Conservation (phyloP, 2,329 filamentous ascomycete genomes). For the Venturia asperata region DNA sequence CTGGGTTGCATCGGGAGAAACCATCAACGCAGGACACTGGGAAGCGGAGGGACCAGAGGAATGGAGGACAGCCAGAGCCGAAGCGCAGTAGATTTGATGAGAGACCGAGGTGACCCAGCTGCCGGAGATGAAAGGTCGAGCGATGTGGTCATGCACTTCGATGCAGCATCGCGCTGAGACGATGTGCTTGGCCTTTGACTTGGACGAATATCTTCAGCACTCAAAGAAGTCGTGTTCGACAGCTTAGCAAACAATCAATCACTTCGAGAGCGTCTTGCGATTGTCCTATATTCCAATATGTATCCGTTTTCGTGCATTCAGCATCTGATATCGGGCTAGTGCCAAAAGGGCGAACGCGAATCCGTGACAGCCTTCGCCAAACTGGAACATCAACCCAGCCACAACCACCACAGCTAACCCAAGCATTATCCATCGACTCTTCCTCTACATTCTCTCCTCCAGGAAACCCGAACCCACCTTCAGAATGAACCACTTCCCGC, state of each 20-base stretch:
- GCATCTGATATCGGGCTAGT: not conserved
- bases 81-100: conserved; percentile 4
- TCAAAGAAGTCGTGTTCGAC: not conserved
- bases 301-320: not conserved
- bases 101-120: conserved; percentile 15
- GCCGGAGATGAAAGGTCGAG: not conserved
- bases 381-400: not conserved
- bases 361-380: not conserved
- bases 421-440: not conserved
- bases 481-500: conserved; percentile 58
- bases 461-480: not conserved
- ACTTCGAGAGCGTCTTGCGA: not conserved
- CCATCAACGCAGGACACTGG: not conserved
- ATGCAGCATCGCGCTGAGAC: not conserved
- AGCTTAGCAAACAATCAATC: not conserved
- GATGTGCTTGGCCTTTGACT: not conserved
- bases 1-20: conserved; percentile 22
- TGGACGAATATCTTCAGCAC: not conserved
- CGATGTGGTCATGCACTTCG: not conserved
- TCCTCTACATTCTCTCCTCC: not conserved
- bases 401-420: not conserved
- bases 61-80: not conserved
- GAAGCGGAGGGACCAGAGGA: conserved; percentile 14
- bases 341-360: not conserved
- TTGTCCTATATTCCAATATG: not conserved